Percentiles rank a stretch among this genome's conserved stretches.
Conservation (phyloP, 441 rosid genomes). For the Erodium trifolium region DNA sequence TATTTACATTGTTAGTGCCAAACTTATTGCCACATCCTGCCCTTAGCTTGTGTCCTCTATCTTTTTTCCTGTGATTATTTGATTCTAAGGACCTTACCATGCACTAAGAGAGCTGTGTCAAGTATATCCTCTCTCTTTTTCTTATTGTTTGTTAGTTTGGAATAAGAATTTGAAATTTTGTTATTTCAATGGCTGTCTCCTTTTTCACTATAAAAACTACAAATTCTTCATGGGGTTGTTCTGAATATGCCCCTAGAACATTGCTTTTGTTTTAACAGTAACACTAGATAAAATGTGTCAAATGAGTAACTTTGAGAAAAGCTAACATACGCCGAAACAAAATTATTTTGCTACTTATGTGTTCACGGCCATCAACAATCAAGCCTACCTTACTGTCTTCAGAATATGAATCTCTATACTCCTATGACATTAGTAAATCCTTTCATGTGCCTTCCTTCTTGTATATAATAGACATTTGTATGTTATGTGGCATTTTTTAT, state of each 20-base stretch:
- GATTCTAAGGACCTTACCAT: not conserved
- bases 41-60: not conserved
- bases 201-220: not conserved
- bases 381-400: not conserved
- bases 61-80: not conserved
- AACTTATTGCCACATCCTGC: not conserved
- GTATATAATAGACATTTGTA: not conserved
- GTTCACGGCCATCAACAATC: not conserved
- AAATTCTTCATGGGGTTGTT: conserved; percentile 1
- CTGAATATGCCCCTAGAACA: not conserved
- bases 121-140: not conserved
- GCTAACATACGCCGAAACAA: not conserved
- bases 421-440: not conserved
- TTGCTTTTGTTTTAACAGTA: not conserved
- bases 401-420: not conserved
- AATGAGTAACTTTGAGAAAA: not conserved
- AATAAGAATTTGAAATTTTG: not conserved
- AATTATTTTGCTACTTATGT: not conserved
- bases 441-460: not conserved
- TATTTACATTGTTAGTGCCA: not conserved
- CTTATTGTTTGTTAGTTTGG: not conserved
- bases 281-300: not conserved
- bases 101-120: not conserved
- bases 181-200: not conserved
- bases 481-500: not conserved